Percentiles rank a stretch among this genome's conserved stretches.
Conservation (phyloP, 768 basidiomycete genomes). For the Leucocoprinus sp. region DNA sequence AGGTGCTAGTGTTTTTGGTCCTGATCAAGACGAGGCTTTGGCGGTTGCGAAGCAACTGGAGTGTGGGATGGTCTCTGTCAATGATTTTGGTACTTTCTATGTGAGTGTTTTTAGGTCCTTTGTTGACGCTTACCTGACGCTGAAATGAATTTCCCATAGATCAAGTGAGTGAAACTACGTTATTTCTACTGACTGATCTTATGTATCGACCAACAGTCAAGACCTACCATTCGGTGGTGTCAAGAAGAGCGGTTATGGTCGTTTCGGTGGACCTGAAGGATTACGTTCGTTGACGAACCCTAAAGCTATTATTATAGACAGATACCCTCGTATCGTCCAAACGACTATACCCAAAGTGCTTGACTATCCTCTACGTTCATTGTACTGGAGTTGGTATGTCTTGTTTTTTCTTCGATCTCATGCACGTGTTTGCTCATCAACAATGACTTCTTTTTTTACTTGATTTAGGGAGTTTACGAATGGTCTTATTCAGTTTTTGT, state of each 20-base stretch:
- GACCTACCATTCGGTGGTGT: constrained; percentile 93
- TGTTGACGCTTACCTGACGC: too few relatives aligned
- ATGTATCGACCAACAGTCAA: constrained; percentile 45
- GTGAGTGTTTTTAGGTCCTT: constrained; percentile 36
- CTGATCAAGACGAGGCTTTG: constrained; percentile 68
- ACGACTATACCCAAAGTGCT: constrained; percentile 81
- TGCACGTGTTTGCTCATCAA: neutral
- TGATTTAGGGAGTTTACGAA: constrained; percentile 43
- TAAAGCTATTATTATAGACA: constrained; percentile 82
- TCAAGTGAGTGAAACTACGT: constrained; percentile 47
- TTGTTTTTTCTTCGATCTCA: neutral
- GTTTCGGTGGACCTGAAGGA: constrained; percentile 95
- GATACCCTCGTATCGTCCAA: constrained; percentile 75
- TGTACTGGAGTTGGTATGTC: constrained; percentile 66
- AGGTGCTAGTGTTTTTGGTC: constrained; percentile 92
- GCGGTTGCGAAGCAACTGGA: constrained; percentile 75
- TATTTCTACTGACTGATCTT: constrained; percentile 5
- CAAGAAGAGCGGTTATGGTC: constrained; percentile 87
- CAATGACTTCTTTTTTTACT: neutral
- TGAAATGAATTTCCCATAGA: constrained; percentile 28
- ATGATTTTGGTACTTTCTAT: constrained; percentile 89
- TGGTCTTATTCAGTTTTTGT: constrained; percentile 42
- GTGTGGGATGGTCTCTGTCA: constrained; percentile 96
- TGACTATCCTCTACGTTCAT: constrained; percentile 77
- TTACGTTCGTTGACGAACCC: constrained; percentile 80